Evolutionary conservation across 805 yeast species (phyloP), one percentile per base, ranked within the genome.

Genomic region (Tetrapisispora namnaoensis): DNA sequence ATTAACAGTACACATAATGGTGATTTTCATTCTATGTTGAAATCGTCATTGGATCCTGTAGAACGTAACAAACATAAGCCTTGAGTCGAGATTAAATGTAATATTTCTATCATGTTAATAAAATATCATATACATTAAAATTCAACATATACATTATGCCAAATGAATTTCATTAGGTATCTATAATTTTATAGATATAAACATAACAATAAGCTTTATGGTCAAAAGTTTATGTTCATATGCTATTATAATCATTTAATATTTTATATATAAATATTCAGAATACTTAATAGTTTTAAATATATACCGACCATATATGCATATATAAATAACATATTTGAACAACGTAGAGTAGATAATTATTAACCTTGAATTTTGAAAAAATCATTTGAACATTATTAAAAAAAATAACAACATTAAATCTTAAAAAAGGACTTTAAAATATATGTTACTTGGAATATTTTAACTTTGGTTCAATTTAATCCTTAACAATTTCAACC

Each of bases 401-500:
- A 16, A 34, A 16, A 34, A 14, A 34, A 14, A 14, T 6, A 34
- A 34, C 17, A 16, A 34, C 11, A 4, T 6, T 6, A n/a, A n/a
- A 16, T n/a, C 5, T 34, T 34, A 34, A 10, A 14, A 34, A 34
- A 34, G 11, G 37, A 24, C 4, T 24, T 24, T 24, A 8, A 24
- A 24, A 6, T 4, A 24, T 6, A 24, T 24, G 28, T 32, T 32
- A 36, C 9, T 38, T 48, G 48, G 49, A 24, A 8, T 24, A 14
- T 35, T 21, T 34, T 13, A 30, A 13, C 2, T 38, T 21, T 30
- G 32, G 22, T 45, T 45, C 13, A 83, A 60, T 72, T 83, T 87
- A 59, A 71, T 73, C 63, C 83, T 76, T 60, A 90, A 72, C 11
- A 83, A 79, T n/a, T 78, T 74, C 56, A 91, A 72, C 53, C 98